Percentiles rank a stretch among this genome's conserved stretches.
These are phyloP conservation scores for Moesziomyces antarcticus DNA, from an alignment of 1,284 basidiomycete genomes.

Conservation along the genomic window DNA sequence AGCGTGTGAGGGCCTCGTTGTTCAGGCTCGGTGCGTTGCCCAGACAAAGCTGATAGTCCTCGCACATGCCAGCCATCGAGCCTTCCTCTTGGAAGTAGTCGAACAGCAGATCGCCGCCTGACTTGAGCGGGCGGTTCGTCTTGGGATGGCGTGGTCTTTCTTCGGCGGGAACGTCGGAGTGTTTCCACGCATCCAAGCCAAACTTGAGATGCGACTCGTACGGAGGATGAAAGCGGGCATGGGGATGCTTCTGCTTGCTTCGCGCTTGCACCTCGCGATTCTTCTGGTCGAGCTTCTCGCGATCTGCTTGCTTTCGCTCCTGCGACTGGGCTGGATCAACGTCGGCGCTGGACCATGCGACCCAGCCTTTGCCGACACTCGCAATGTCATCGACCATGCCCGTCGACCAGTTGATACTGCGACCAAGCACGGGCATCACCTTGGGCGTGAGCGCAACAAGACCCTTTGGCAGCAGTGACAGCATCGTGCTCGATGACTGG, in stretches of 20 bases:
- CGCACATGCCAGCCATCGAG: conserved; percentile 15
- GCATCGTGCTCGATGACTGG: conserved; percentile 11
- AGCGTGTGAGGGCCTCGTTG: conserved; percentile 14
- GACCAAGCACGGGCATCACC: conserved; percentile 10
- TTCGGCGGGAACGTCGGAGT: neutral
- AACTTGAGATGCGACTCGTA: conserved; percentile 22
- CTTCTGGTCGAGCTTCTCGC: conserved; percentile 16
- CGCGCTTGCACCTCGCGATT: conserved; percentile 14
- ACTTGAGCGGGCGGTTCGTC: conserved; percentile 15
- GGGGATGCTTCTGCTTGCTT: conserved; percentile 14
- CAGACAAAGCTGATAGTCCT: conserved; percentile 29
- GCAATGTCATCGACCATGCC: conserved; percentile 16
- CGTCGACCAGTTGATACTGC: conserved; percentile 14
- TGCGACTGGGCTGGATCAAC: conserved; percentile 4
- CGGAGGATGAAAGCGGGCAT: conserved; percentile 27
- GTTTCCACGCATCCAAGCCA: conserved; percentile 26
- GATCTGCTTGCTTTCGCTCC: conserved; percentile 11
- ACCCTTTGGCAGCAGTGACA: conserved; percentile 16
- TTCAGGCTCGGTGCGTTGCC: conserved; percentile 23
- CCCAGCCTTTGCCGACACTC: conserved; percentile 16
- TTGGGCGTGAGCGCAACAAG: conserved; percentile 18
- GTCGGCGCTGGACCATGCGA: conserved; percentile 13
- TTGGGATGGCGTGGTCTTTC: conserved; percentile 14
- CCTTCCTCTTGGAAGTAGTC: conserved; percentile 30
- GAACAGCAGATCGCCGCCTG: conserved; percentile 18